phyloP scores from a whole-genome alignment of 1,139 yeast species.

The Nakaseomyces sp. region DNA sequence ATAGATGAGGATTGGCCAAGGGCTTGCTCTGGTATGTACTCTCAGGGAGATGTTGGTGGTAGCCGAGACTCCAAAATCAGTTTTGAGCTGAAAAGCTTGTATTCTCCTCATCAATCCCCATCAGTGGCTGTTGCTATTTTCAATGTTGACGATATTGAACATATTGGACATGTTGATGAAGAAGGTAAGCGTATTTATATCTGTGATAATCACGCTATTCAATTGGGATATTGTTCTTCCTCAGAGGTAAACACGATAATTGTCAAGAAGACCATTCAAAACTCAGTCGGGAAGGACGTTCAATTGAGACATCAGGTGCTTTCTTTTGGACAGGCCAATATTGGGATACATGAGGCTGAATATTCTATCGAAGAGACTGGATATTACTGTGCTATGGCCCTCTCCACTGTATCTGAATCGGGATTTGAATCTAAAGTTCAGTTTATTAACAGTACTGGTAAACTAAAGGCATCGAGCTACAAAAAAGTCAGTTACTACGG shows the following conservation, averaged over 20 bases:
- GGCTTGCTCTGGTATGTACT: not conserved
- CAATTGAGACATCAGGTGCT: not conserved
- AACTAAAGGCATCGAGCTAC: not conserved
- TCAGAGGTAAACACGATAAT: not conserved
- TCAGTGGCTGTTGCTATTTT: constrained; percentile 59
- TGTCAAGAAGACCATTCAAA: not conserved
- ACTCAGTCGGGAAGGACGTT: not conserved
- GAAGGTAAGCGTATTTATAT: constrained; percentile 43
- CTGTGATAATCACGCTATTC: constrained; percentile 61
- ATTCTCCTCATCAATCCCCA: not conserved
- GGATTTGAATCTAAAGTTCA: not conserved
- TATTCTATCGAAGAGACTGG: not conserved
- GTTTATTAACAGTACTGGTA: not conserved
- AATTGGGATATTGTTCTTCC: constrained; percentile 41
- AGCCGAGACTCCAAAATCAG: not conserved
- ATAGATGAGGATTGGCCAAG: not conserved
- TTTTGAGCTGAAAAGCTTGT: not conserved
- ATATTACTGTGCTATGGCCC: not conserved
- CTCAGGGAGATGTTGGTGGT: not conserved
- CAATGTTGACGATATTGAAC: constrained; percentile 66
- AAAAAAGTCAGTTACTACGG: not conserved
- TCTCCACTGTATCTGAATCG: not conserved
- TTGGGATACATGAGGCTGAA: not conserved
- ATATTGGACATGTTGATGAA: constrained; percentile 43
- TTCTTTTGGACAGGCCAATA: not conserved